phyloP scores from a whole-genome alignment of 192 early-diverging fungal species.

The Coemansia guatemalensis region DNA sequence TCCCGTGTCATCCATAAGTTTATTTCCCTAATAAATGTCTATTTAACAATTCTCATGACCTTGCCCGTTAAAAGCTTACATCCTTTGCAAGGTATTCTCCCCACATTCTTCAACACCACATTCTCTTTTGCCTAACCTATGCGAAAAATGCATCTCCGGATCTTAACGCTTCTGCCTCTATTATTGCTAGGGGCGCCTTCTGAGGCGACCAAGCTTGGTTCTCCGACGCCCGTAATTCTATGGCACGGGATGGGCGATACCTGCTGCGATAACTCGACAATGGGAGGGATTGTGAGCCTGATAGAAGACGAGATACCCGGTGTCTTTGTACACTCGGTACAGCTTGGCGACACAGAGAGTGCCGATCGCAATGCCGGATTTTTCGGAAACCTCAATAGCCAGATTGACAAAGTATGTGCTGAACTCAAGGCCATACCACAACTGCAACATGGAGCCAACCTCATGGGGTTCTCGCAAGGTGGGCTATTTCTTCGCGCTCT shows the following conservation, averaged over 20 bases:
- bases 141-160: no score
- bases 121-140: no score
- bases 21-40: no score
- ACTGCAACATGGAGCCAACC: conserved; percentile 78
- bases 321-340: conserved; percentile 75
- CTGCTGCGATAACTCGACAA: conserved; percentile 70
- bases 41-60: no score
- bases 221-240: conserved; percentile 60
- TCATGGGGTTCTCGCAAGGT: conserved; percentile 88
- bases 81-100: no score
- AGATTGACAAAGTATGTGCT: conserved; percentile 77
- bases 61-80: no score
- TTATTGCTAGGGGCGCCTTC: no score
- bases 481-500: conserved; percentile 75
- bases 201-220: no score
- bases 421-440: conserved; percentile 59
- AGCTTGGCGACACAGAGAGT: conserved; percentile 61
- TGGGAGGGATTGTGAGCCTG: conserved; percentile 50
- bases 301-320: conserved; percentile 59
- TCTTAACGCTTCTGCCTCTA: no score
- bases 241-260: conserved; percentile 94
- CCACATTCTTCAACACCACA: no score
- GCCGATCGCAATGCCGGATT: conserved; percentile 80
- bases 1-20: no score
- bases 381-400: conserved; percentile 81